A percentile compares a stretch with the other conserved stretches of the same genome.
Evolutionary conservation across 345 rosid genomes (phyloP).

Genomic region (Eucalyptus coolabah): DNA sequence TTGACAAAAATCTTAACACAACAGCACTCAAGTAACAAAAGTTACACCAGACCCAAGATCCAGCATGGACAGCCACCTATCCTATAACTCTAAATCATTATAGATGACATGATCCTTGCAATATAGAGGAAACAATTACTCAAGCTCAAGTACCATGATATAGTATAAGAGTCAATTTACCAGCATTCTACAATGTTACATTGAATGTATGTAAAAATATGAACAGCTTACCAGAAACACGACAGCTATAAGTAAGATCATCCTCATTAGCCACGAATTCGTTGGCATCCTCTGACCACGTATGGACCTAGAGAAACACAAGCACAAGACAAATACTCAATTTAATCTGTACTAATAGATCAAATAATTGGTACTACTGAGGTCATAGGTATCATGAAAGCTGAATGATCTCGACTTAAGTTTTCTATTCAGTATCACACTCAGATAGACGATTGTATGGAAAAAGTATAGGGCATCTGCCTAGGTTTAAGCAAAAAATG

Average conservation of each 20-base stretch:
- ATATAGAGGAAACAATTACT: neutral
- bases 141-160: neutral
- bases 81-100: neutral
- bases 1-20: neutral
- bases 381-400: neutral
- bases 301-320: conserved; percentile 41
- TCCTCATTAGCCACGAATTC: conserved; percentile 93
- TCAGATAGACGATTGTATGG: neutral
- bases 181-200: neutral
- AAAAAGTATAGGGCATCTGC: neutral
- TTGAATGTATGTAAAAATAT: neutral
- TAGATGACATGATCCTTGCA: neutral
- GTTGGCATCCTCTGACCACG: conserved; percentile 79
- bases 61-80: neutral
- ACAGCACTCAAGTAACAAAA: neutral
- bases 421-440: neutral
- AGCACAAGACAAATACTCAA: neutral
- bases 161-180: neutral
- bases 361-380: neutral
- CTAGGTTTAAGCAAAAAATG: neutral
- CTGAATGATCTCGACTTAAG: neutral
- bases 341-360: neutral
- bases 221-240: conserved; percentile 63
- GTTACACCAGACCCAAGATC: neutral
- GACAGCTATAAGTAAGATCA: conserved; percentile 79